Conservation (phyloP, 192 early-diverging fungal genomes). For the Entomortierella beljakovae region DNA sequence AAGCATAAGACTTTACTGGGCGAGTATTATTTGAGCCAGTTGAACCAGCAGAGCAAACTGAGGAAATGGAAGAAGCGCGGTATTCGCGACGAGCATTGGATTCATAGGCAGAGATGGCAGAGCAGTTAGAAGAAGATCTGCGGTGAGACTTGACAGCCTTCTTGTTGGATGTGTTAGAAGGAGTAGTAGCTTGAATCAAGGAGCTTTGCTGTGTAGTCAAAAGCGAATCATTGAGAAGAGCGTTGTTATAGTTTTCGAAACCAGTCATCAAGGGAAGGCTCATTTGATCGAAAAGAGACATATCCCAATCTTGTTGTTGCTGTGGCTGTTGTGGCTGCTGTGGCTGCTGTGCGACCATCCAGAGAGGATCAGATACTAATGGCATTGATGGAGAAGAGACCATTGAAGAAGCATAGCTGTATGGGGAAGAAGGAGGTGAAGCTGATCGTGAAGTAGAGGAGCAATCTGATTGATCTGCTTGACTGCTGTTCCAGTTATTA, state of each 20-base stretch:
- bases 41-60: constrained; percentile 30
- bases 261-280: constrained; percentile 40
- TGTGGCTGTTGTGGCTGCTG: constrained; percentile 17
- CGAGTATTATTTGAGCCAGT: constrained; percentile 9
- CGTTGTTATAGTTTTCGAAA: constrained; percentile 27
- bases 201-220: background rate
- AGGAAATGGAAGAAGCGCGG: constrained; percentile 48
- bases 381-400: constrained; percentile 43
- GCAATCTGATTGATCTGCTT: constrained; percentile 22
- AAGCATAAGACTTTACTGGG: constrained; percentile 46
- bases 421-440: constrained; percentile 44
- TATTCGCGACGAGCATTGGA: constrained; percentile 20
- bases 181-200: constrained; percentile 21
- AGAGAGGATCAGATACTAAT: constrained; percentile 13
- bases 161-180: constrained; percentile 4
- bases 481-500: background rate
- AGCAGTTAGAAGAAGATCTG: constrained; percentile 39
- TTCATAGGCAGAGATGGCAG: constrained; percentile 46
- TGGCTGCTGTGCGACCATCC: constrained; percentile 1
- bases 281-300: constrained; percentile 38
- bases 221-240: background rate
- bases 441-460: constrained; percentile 40
- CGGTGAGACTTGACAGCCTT: constrained; percentile 11
- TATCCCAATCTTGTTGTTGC: constrained; percentile 24
- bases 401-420: constrained; percentile 40